Base-by-base conservation (phyloP, 2,329 filamentous ascomycete species). In the Penicillium sp. region DNA sequence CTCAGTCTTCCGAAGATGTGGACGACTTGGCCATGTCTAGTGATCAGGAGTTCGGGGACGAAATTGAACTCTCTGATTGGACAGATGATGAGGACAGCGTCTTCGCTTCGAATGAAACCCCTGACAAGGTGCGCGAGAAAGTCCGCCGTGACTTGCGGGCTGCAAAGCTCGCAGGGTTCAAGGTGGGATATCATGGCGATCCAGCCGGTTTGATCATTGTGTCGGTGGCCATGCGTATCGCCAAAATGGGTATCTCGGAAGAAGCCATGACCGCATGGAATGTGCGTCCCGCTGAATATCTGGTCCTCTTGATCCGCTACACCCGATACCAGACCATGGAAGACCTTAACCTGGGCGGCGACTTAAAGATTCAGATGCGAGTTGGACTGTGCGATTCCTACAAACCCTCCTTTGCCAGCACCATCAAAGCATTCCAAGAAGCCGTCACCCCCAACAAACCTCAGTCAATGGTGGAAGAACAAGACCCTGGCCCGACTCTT, bases 181-280 rank as follows among this genome's bases (percentile, higher is more conserved):
- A 85, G 64, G 81, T 94, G 30, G 91, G 89, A 2, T 80, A 88
- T 35, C 74, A 90, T 12, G 83, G 82, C 13, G 80, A 83, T 19
- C 78, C 87, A 19, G 78, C 79, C 12, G 83, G 79, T 61, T 80
- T 84, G 3, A 65, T 82, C 56, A 85, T 85, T 62, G 75, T 95
- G 19, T 88, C 87, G 4, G 76, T 95, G 1, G 92, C 92, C 0
- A 85, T 91, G 33, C 87, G 87, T 4, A 85, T 91, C 33, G 80
- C 84, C 4, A 90, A 90, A 68, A 84, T 97, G 1, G 88, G 85
- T 0, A 85, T 97, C 13, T 89, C 91, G 0, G 84, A 89, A 40
- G 91, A 93, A 70, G 88, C 88, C 0, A 85, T 92, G 76, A 84
- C 89, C 70, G 91, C 92, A 1, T 97, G 93, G 93, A 84, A 89